These are phyloP conservation scores for Lindgomyces ingoldianus DNA, from an alignment of 495 filamentous ascomycete genomes.

Conservation along the genomic window DNA sequence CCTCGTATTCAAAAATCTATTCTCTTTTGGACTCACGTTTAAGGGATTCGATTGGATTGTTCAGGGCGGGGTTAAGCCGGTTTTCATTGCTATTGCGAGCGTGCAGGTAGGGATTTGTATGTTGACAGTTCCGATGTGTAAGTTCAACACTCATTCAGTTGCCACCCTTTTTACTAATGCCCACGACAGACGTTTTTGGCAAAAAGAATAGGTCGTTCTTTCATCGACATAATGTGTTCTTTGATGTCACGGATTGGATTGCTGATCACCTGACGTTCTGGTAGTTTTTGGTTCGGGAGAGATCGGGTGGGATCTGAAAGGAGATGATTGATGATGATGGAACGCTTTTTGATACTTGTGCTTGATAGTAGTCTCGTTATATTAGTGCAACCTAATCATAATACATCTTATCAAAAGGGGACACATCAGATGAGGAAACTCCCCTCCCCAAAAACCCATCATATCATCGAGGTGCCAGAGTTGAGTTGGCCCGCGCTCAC, in stretches of 20 bases:
- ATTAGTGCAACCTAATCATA: too few species aligned
- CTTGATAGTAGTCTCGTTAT: too few species aligned
- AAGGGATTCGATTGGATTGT: constrained; percentile 81
- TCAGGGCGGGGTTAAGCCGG: constrained; percentile 55
- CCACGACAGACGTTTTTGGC: constrained; percentile 68
- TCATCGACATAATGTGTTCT: constrained; percentile 68
- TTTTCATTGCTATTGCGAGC: constrained; percentile 71
- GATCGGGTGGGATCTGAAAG: background rate
- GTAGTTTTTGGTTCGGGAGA: constrained; percentile 14
- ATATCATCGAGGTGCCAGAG: constrained; percentile 10
- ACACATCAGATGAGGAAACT: background rate
- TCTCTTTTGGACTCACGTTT: constrained; percentile 83
- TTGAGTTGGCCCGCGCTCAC: background rate
- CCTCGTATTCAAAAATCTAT: constrained; percentile 90
- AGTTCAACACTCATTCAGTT: constrained; percentile 36
- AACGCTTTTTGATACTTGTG: too few species aligned
- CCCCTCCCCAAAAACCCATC: constrained; percentile 1
- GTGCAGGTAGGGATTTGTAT: constrained; percentile 76
- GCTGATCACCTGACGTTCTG: constrained; percentile 30
- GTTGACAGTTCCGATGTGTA: constrained; percentile 78
- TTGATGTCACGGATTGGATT: constrained; percentile 51
- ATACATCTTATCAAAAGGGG: background rate
- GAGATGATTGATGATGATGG: too few species aligned
- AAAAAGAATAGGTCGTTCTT: constrained; percentile 75
- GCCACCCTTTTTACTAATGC: background rate